Evolutionary conservation across 441 rosid genomes (phyloP).

Genomic region (Daphne laureola): DNA sequence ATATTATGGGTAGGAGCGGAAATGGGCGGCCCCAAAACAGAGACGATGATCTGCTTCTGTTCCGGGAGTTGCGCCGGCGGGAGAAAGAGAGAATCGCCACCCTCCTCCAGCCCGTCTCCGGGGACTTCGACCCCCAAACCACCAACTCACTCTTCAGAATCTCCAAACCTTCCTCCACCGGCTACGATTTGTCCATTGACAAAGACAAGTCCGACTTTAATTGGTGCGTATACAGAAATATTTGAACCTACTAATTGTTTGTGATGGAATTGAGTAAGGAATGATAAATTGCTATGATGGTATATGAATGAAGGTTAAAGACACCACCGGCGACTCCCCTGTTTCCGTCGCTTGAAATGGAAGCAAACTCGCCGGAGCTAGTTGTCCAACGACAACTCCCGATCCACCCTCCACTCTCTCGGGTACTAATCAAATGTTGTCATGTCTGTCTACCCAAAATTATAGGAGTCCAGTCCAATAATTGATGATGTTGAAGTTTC

Average conservation of each 20-base stretch:
- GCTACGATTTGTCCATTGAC: conserved; percentile 28
- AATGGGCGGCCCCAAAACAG: conserved; percentile 19
- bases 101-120: conserved; percentile 57
- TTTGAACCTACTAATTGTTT: background rate
- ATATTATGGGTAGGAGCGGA: no score
- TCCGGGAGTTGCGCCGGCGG: conserved; percentile 41
- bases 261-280: background rate
- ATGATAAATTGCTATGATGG: no score
- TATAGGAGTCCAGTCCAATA: background rate
- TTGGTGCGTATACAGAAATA: conserved; percentile 22
- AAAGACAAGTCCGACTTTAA: conserved; percentile 40
- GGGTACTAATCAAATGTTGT: conserved; percentile 20
- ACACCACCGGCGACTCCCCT: conserved; percentile 71
- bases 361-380: conserved; percentile 26
- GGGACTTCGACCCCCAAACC: conserved; percentile 42
- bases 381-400: conserved; percentile 39
- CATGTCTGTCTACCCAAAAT: background rate
- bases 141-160: conserved; percentile 23
- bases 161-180: conserved; percentile 18
- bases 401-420: conserved; percentile 38
- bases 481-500: background rate
- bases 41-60: conserved; percentile 48
- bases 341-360: conserved; percentile 62
- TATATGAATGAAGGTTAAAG: conserved; percentile 32
- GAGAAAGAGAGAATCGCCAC: conserved; percentile 29